A percentile compares a stretch with the other conserved stretches of the same genome.
phyloP scores from a whole-genome alignment of 2,329 filamentous ascomycete genomes.

The Verticillium albo-atrum region DNA sequence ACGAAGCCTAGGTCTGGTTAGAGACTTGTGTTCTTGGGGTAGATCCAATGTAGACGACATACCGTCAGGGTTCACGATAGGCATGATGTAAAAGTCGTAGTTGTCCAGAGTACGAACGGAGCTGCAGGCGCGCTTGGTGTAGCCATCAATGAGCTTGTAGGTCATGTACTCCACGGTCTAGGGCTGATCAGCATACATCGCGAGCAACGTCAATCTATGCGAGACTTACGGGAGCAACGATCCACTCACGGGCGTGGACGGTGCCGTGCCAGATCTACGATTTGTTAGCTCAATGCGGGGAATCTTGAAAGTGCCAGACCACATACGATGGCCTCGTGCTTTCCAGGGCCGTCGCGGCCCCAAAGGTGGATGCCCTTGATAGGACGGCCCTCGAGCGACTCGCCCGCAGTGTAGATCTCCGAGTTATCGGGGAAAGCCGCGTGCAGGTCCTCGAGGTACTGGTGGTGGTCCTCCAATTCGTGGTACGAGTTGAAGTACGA shows the following conservation, averaged over 20 bases:
- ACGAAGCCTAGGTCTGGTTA: constrained; percentile 42
- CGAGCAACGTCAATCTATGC: neutral
- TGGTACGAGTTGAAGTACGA: constrained; percentile 47
- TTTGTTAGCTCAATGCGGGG: neutral
- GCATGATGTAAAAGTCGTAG: constrained; percentile 57
- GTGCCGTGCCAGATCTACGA: constrained; percentile 40
- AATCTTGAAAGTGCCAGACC: neutral
- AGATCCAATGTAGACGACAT: constrained; percentile 3
- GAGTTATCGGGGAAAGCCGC: constrained; percentile 31
- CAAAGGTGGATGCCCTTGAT: constrained; percentile 55
- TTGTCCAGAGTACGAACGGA: constrained; percentile 41
- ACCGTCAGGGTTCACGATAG: constrained; percentile 50
- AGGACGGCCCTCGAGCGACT: constrained; percentile 31
- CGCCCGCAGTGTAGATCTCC: constrained; percentile 37
- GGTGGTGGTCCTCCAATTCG: constrained; percentile 35
- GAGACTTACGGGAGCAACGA: constrained; percentile 17
- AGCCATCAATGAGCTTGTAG: constrained; percentile 36
- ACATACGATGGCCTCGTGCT: constrained; percentile 32
- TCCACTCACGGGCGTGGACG: constrained; percentile 52
- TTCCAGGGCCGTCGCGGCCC: constrained; percentile 32
- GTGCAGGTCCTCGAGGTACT: constrained; percentile 33
- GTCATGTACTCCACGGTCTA: constrained; percentile 40
- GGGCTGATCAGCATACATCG: neutral
- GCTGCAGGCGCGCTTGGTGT: constrained; percentile 24
- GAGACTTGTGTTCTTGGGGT: neutral